phyloP scores from a whole-genome alignment of 2,329 filamentous ascomycete genomes.

The Eutypella sp. region DNA sequence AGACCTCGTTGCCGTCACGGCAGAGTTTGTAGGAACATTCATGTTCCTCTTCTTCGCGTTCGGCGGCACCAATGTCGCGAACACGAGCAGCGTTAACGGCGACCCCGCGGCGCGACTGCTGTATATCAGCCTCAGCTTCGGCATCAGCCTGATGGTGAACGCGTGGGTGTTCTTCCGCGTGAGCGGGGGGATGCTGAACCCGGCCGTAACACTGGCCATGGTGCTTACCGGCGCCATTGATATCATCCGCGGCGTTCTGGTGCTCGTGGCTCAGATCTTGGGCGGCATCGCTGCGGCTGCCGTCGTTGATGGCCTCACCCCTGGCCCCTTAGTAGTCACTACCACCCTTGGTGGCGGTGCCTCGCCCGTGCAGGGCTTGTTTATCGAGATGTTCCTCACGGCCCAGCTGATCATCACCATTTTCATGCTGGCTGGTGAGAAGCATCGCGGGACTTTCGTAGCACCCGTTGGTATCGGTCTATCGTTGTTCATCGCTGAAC shows the following conservation, averaged over 20 bases:
- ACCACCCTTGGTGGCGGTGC: slow-evolving; percentile 41
- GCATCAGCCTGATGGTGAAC: slow-evolving; percentile 34
- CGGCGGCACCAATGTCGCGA: slow-evolving; percentile 27
- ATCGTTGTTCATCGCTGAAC: slow-evolving; percentile 46
- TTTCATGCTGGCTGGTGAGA: slow-evolving; percentile 57
- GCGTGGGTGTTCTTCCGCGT: slow-evolving; percentile 36
- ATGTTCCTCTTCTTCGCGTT: slow-evolving; percentile 30
- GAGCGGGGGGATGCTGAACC: slow-evolving; percentile 21
- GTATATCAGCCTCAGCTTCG: slow-evolving; percentile 33
- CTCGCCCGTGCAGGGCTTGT: slow-evolving; percentile 43
- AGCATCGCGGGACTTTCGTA: slow-evolving; percentile 58
- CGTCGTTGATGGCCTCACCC: slow-evolving; percentile 36
- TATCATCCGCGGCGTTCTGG: slow-evolving; percentile 4
- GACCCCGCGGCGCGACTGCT: slow-evolving; percentile 20
- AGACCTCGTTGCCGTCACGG: slow-evolving; percentile 21
- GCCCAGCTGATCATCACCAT: slow-evolving; percentile 49
- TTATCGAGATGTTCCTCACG: slow-evolving; percentile 52
- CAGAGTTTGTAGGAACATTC: slow-evolving; percentile 29
- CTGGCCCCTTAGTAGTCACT: slow-evolving; percentile 39
- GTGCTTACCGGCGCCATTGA: slow-evolving; percentile 8
- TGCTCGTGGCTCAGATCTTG: slow-evolving; percentile 12
- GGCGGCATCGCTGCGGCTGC: slow-evolving; percentile 24
- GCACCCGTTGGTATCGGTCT: slow-evolving; percentile 60
- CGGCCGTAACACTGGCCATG: slow-evolving; percentile 17
- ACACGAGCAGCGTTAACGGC: slow-evolving; percentile 10